Evolutionary conservation across 345 rosid genomes (phyloP), one percentile per base, ranked within the genome.

Genomic region (Salix udensis): DNA sequence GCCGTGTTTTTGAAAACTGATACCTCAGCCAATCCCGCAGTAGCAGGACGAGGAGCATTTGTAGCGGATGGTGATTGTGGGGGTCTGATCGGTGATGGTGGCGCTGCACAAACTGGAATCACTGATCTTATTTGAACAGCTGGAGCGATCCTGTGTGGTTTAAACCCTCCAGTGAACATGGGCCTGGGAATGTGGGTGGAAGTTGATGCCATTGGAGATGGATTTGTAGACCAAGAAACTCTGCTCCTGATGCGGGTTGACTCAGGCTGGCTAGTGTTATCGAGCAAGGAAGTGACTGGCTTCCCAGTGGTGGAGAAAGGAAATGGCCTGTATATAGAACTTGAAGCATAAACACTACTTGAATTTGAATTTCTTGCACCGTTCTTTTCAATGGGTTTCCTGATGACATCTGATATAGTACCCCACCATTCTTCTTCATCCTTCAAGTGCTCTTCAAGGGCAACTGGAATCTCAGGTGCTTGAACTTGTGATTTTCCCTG

Each of bases 51-150:
- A 60, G 77, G 34, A 24, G 9, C 44, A 19, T 18, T 58, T 30
- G 65, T 21, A 64, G 62, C 68, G 78, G 78, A 1, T 23, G 86
- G 46, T 67, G 83, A 4, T 65, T 55, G 70, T 1, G 71, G 73
- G 67, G 82, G 72, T 70, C 77, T 77, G 6, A 44, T 36, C 50
- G 79, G 34, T 48, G 85, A 53, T 36, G 87, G 90, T 53, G 91
- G 91, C 65, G 93, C 88, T 67, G 93, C 88, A 79, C 91, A 91
- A 64, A 91, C 96, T 69, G 96, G 93, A 68, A 91, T 89, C 28
- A 91, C 91, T 74, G 96, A 91, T 80, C 96, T 89, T 12, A 91
- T 89, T 50, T 87, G 88, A 76, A 91, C 93, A 39, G 93, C 91
- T 48, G 93, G 96, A 16, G 93, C 93, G 24, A 84, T 77, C 40